These are phyloP conservation scores for Pythium apleroticum DNA, from an alignment of 352 stramenopile genomes.

Conservation along the genomic window DNA sequence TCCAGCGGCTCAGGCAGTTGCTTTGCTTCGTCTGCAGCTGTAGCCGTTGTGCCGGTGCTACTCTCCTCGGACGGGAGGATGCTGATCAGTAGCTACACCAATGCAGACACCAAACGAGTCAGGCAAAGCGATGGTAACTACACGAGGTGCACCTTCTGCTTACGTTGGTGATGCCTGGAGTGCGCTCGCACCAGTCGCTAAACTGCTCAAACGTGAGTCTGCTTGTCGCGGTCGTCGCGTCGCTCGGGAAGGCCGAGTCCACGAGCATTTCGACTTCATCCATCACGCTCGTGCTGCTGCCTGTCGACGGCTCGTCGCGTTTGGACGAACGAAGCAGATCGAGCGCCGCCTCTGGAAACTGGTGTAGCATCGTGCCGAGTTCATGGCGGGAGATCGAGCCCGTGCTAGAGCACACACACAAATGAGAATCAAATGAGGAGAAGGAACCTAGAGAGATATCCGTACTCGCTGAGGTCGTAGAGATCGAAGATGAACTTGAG, in stretches of 20 bases:
- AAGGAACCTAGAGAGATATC: not conserved
- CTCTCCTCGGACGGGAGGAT: slow-evolving; percentile 65
- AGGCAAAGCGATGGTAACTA: too few relatives aligned
- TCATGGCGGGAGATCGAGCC: slow-evolving; percentile 86
- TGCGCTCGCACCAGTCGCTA: slow-evolving; percentile 80
- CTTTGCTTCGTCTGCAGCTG: slow-evolving; percentile 2
- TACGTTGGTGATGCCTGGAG: slow-evolving; percentile 74
- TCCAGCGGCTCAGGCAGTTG: slow-evolving; percentile 13
- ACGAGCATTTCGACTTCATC: slow-evolving; percentile 85
- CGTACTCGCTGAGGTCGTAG: slow-evolving; percentile 87
- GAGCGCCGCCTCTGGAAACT: slow-evolving; percentile 76
- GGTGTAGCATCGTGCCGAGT: slow-evolving; percentile 83
- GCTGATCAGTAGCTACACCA: slow-evolving; percentile 70
- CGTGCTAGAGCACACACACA: slow-evolving; percentile 44
- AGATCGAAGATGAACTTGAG: slow-evolving; percentile 94
- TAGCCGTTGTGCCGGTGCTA: not conserved
- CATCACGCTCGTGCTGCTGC: slow-evolving; percentile 33
- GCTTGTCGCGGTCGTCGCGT: slow-evolving; percentile 33
- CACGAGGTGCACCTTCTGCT: too few relatives aligned
- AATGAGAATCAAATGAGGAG: not conserved
- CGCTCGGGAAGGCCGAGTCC: slow-evolving; percentile 63
- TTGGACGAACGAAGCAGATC: slow-evolving; percentile 57
- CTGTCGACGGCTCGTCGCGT: slow-evolving; percentile 21
- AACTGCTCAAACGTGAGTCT: slow-evolving; percentile 89
- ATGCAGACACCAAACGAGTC: too few relatives aligned